Percentiles rank a stretch among this genome's conserved stretches.
Conservation (phyloP, 2,329 filamentous ascomycete species). For the Chrysosporium keratinophilum region DNA sequence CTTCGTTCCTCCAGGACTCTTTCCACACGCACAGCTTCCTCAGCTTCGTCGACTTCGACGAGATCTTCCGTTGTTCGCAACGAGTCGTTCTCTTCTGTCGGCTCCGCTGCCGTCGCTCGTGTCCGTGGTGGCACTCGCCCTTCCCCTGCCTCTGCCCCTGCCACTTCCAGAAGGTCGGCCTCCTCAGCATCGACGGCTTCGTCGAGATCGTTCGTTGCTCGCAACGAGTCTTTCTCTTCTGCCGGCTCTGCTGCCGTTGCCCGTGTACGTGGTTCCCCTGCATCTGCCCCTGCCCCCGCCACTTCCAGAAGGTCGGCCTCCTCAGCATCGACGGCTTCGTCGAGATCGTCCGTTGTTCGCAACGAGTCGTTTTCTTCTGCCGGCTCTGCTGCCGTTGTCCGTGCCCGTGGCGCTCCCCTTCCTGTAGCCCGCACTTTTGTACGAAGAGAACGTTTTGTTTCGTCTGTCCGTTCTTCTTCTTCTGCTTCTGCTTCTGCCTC, state of each 20-base stretch:
- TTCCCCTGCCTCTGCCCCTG: background rate
- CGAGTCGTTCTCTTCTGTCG: constrained; percentile 1
- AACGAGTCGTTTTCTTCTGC: constrained; percentile 3
- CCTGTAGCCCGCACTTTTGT: no score
- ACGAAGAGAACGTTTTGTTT: background rate
- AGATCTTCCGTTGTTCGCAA: constrained; percentile 1
- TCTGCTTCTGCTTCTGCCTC: constrained; percentile 9
- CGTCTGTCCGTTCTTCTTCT: background rate
- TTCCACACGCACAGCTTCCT: background rate
- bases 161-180: background rate
- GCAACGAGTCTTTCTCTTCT: constrained; percentile 4
- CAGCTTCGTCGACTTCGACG: background rate
- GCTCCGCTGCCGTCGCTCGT: background rate
- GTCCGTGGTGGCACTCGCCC: background rate
- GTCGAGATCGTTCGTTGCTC: background rate
- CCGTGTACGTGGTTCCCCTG: background rate
- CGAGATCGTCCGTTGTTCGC: background rate
- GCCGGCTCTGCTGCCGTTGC: background rate
- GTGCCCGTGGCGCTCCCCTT: no score
- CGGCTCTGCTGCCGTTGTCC: background rate
- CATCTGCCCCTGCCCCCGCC: background rate
- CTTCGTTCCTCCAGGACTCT: background rate
- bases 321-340: no score
- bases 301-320: background rate
- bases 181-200: no score